These are phyloP conservation scores for Neofusicoccum parvum DNA, from an alignment of 2,329 filamentous ascomycete species.

Conservation along the genomic window DNA sequence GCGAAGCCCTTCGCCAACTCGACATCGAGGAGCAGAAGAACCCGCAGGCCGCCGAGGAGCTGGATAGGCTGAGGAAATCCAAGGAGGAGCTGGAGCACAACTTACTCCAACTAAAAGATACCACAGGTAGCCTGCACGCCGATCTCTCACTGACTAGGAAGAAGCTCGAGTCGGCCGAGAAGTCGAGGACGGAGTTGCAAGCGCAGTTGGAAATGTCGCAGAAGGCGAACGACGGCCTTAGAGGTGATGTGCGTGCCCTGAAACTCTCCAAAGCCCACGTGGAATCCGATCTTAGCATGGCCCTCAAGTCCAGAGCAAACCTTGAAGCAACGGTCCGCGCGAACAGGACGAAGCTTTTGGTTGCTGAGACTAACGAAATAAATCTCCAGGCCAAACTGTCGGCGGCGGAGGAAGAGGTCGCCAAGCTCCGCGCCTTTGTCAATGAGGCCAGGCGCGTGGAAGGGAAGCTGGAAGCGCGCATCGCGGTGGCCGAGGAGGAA, in stretches of 20 bases:
- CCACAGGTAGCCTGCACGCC: conserved; percentile 27
- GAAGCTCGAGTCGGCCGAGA: conserved; percentile 31
- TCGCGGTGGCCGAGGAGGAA: conserved; percentile 37
- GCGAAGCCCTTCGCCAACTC: conserved; percentile 13
- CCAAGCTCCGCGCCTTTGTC: conserved; percentile 31
- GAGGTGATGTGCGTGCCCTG: conserved; percentile 25
- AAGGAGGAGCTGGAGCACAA: conserved; percentile 30
- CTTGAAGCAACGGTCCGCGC: conserved; percentile 29
- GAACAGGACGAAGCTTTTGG: conserved; percentile 29
- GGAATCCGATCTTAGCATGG: conserved; percentile 25
- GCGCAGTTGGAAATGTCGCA: conserved; percentile 29
- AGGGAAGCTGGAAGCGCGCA: conserved; percentile 30
- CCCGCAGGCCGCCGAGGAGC: conserved; percentile 24
- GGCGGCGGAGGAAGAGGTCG: conserved; percentile 34
- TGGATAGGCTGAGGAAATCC: conserved; percentile 26
- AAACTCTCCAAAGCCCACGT: conserved; percentile 25
- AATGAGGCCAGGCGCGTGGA: conserved; percentile 33
- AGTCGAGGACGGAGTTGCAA: conserved; percentile 27
- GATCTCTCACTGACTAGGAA: conserved; percentile 28
- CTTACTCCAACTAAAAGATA: conserved; percentile 27
- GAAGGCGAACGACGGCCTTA: conserved; percentile 26
- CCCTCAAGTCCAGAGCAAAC: conserved; percentile 26
- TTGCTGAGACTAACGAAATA: conserved; percentile 29
- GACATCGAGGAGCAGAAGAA: conserved; percentile 18
- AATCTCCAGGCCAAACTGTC: conserved; percentile 27